These are phyloP conservation scores for Volvariella surrecta DNA, from an alignment of 1,284 basidiomycete species.

Conservation along the genomic window DNA sequence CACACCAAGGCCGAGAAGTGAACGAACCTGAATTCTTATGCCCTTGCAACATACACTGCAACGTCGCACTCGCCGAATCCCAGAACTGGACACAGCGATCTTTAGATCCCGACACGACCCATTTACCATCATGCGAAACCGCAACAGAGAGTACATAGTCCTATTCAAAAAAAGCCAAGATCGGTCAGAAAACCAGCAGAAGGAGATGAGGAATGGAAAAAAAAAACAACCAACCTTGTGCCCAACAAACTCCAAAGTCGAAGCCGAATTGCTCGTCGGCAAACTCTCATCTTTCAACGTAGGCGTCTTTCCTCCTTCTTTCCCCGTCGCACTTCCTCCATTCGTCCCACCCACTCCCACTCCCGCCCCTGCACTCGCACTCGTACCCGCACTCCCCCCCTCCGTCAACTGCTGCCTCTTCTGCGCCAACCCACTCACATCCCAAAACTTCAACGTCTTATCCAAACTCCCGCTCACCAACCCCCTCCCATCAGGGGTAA, in stretches of 20 bases:
- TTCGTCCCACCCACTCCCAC: slow-evolving; percentile 9
- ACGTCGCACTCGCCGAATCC: slow-evolving; percentile 53
- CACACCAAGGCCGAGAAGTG: slow-evolving; percentile 2
- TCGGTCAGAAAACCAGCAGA: background rate
- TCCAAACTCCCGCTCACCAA: slow-evolving; percentile 85
- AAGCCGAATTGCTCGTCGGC: slow-evolving; percentile 82
- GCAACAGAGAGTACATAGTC: slow-evolving; percentile 12
- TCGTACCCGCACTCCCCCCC: too few species aligned
- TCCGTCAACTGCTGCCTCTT: too few species aligned
- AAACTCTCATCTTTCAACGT: slow-evolving; percentile 88
- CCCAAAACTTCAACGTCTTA: slow-evolving; percentile 88
- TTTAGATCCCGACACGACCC: slow-evolving; percentile 69
- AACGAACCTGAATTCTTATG: slow-evolving; percentile 72
- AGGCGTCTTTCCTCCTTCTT: slow-evolving; percentile 78
- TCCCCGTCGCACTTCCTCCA: slow-evolving; percentile 33
- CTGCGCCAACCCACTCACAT: slow-evolving; percentile 32
- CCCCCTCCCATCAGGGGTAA: slow-evolving; percentile 80
- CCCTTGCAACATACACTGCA: slow-evolving; percentile 73
- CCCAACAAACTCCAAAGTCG: slow-evolving; percentile 82
- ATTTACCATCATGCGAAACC: slow-evolving; percentile 7
- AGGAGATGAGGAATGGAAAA: too few species aligned
- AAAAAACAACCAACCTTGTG: slow-evolving; percentile 60
- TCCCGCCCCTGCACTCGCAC: too few species aligned
- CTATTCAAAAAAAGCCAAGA: slow-evolving; percentile 57
- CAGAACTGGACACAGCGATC: slow-evolving; percentile 75